phyloP scores from a whole-genome alignment of 2,329 filamentous ascomycete genomes.

The Neobulgaria alba region DNA sequence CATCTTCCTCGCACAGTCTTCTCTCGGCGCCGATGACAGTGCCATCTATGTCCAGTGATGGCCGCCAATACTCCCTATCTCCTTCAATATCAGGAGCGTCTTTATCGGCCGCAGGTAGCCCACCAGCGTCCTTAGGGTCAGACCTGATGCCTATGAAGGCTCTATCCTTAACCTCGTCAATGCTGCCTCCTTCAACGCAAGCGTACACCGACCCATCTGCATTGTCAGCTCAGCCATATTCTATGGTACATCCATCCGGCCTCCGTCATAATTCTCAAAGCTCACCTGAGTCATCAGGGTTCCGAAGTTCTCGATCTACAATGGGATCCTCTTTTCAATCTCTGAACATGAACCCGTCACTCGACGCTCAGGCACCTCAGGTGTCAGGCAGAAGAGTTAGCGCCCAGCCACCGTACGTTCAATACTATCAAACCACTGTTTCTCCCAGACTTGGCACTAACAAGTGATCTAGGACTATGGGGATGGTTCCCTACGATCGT shows the following conservation, averaged over 20 bases:
- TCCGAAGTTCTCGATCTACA: conserved; percentile 27
- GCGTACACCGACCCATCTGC: conserved; percentile 25
- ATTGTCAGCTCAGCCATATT: conserved; percentile 28
- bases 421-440: background rate
- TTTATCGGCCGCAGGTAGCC: conserved; percentile 25
- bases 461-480: conserved; percentile 21
- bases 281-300: conserved; percentile 31
- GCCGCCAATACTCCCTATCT: conserved; percentile 27
- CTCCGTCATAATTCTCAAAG: conserved; percentile 30
- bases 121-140: conserved; percentile 22
- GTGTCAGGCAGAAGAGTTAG: conserved; percentile 13
- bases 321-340: conserved; percentile 29
- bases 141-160: conserved; percentile 28
- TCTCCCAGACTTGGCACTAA: conserved; percentile 14
- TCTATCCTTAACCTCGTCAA: conserved; percentile 27
- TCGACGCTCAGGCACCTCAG: conserved; percentile 16
- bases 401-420: conserved; percentile 14
- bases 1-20: conserved; percentile 21
- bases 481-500: conserved; percentile 29
- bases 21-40: conserved; percentile 20
- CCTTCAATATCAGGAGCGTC: conserved; percentile 28
- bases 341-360: conserved; percentile 23
- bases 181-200: conserved; percentile 25
- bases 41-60: conserved; percentile 17
- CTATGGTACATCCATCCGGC: conserved; percentile 30